phyloP scores from a whole-genome alignment of 2,329 filamentous ascomycete species.

The Lasiodiplodia sp. region DNA sequence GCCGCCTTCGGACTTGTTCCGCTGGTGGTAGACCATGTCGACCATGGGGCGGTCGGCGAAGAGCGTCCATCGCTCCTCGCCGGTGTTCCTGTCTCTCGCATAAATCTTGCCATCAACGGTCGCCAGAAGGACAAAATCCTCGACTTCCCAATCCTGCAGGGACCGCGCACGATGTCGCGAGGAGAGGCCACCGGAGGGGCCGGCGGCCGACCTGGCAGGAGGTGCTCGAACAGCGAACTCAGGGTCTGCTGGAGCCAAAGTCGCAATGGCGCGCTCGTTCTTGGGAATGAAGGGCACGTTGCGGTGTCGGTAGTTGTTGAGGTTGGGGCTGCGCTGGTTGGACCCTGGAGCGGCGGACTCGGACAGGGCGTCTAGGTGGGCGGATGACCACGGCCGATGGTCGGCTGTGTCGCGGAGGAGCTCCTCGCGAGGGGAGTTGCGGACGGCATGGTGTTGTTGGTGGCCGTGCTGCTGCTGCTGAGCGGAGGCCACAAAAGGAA shows the following conservation, averaged over 20 bases:
- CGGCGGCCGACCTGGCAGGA: constrained; percentile 65
- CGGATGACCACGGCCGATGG: constrained; percentile 32
- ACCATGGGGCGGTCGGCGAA: constrained; percentile 87
- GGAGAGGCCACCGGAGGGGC: constrained; percentile 57
- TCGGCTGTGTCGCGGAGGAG: constrained; percentile 39
- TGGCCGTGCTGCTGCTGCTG: constrained; percentile 49
- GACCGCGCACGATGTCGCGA: constrained; percentile 92
- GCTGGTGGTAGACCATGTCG: constrained; percentile 82
- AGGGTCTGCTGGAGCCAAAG: constrained; percentile 81
- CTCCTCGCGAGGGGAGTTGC: constrained; percentile 40
- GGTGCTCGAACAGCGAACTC: constrained; percentile 90
- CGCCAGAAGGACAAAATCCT: constrained; percentile 99
- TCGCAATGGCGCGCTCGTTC: constrained; percentile 94
- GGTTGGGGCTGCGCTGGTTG: constrained; percentile 14
- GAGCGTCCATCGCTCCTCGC: constrained; percentile 83
- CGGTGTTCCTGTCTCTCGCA: constrained; percentile 86
- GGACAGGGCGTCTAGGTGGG: constrained; percentile 26
- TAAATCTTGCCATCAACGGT: constrained; percentile 98
- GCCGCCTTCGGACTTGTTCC: constrained; percentile 39
- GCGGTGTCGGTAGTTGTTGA: constrained; percentile 31
- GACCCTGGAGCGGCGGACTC: constrained; percentile 14
- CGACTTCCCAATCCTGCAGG: constrained; percentile 99
- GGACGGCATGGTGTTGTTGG: constrained; percentile 33
- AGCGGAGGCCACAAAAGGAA: constrained; percentile 43
- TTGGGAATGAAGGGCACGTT: constrained; percentile 43